Base-by-base conservation (phyloP, 2,329 filamentous ascomycete genomes). In the Verticillium dahliae region DNA sequence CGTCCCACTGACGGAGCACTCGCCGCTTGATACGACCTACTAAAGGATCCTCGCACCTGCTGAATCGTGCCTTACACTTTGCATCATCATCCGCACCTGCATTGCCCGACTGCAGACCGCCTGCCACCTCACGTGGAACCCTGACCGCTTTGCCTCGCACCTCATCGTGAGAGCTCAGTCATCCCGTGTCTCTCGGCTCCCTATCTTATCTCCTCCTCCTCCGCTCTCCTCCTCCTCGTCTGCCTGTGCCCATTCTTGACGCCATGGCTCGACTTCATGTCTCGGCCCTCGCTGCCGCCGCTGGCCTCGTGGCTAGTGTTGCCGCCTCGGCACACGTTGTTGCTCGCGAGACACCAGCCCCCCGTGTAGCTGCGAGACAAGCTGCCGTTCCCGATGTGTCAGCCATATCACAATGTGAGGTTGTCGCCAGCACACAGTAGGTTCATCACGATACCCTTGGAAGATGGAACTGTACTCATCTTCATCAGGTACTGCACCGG, bases 301-400 rank as follows among this genome's bases (percentile, higher is more conserved):
- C 54, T 34, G 27, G 54, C 54, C 33, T 35, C 27, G 54, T 35
- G 27, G 27, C 33, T 34, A 56, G 4, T 14, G 27, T 34, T 31
- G 27, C 54, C 15, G 59, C 56, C 62, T 61, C 56, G 13, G 61
- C 60, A 39, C 22, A 59, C 33, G 57, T 61, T 52, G 62, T 57
- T 61, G 60, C 65, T 45, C 27, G 65, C 57, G 59, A 59, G 18
- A 60, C 63, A 6, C 58, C 61, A 6, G 60, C 58, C 35, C 63
- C 58, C 18, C 61, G 59, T n/a, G 38, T 65, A 13, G 62, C 67
- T 15, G 68, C 73, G 27, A 67, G 72, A 62, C 71, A 73, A 60
- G 74, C 74, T n/a, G 61, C 67, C 14, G 70, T 70, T 22, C 54
- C 57, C 14, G 58, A 45, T 34, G 54, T 64, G 37, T 57, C 59